Percentiles rank a stretch among this genome's conserved stretches.
These are phyloP conservation scores for Botryosphaeria dothidea DNA, from an alignment of 2,329 filamentous ascomycete genomes.

Conservation along the genomic window DNA sequence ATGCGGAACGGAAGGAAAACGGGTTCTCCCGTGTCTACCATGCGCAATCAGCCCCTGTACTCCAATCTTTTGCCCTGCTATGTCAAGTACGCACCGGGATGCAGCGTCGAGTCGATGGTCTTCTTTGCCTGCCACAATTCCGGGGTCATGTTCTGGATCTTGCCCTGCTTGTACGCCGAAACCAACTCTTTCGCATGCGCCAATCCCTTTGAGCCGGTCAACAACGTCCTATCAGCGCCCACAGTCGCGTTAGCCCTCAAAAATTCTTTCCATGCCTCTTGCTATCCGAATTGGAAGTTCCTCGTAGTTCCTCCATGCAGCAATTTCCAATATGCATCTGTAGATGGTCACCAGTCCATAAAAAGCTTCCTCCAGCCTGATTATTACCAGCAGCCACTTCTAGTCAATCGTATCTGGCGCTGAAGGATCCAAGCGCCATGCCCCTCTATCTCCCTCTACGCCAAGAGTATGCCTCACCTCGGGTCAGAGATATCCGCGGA, in stretches of 20 bases:
- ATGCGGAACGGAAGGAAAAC: conserved; percentile 96
- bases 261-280: neutral
- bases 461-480: conserved; percentile 64
- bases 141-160: conserved; percentile 77
- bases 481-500: conserved; percentile 89
- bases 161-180: conserved; percentile 82
- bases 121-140: conserved; percentile 96
- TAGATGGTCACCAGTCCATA: too few species aligned
- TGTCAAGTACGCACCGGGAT: conserved; percentile 67
- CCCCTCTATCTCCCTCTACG: neutral
- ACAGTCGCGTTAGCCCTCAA: neutral
- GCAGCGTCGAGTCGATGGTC: conserved; percentile 91
- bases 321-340: too few species aligned
- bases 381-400: too few species aligned
- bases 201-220: conserved; percentile 75
- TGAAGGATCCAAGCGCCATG: neutral
- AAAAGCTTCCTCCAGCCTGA: too few species aligned
- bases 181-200: conserved; percentile 84
- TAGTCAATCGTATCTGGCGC: too few species aligned
- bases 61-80: conserved; percentile 5
- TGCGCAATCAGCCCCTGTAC: conserved; percentile 23
- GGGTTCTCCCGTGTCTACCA: conserved; percentile 81
- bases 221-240: conserved; percentile 68
- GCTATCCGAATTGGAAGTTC: neutral
- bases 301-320: neutral